These are phyloP conservation scores for Cornus kousa DNA, from an alignment of 148 eudicot genomes.

Conservation along the genomic window DNA sequence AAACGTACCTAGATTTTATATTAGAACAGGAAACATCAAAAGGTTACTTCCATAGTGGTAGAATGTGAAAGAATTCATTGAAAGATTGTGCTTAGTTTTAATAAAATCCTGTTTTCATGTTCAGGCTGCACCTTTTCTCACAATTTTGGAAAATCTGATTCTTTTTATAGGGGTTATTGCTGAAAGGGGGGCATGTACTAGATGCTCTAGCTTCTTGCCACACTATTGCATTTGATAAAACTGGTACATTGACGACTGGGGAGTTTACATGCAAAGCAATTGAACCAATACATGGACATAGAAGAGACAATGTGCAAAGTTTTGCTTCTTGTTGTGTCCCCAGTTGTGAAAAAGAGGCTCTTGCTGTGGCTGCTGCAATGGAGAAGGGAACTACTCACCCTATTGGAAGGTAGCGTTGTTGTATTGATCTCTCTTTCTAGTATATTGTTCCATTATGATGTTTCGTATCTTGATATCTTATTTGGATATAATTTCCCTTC, in stretches of 20 bases:
- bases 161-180: constrained; percentile 73
- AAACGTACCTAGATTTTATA: no score
- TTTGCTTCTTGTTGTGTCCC: constrained; percentile 74
- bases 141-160: neutral
- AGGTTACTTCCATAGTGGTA: no score
- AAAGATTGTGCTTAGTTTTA: neutral
- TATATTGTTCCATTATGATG: no score
- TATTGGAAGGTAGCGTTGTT: constrained; percentile 79
- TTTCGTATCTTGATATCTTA: no score
- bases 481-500: no score
- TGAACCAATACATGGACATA: constrained; percentile 89
- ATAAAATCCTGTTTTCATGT: neutral
- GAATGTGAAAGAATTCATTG: no score
- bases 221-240: constrained; percentile 95
- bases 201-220: constrained; percentile 90
- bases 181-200: constrained; percentile 91
- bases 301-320: constrained; percentile 24
- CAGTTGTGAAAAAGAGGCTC: constrained; percentile 92
- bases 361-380: constrained; percentile 99
- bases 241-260: constrained; percentile 97
- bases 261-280: constrained; percentile 88
- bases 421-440: neutral
- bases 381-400: constrained; percentile 99
- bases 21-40: no score
- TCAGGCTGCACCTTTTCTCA: neutral